These are phyloP conservation scores for Fusarium sp. DNA, from an alignment of 2,329 filamentous ascomycete genomes.

Conservation along the genomic window DNA sequence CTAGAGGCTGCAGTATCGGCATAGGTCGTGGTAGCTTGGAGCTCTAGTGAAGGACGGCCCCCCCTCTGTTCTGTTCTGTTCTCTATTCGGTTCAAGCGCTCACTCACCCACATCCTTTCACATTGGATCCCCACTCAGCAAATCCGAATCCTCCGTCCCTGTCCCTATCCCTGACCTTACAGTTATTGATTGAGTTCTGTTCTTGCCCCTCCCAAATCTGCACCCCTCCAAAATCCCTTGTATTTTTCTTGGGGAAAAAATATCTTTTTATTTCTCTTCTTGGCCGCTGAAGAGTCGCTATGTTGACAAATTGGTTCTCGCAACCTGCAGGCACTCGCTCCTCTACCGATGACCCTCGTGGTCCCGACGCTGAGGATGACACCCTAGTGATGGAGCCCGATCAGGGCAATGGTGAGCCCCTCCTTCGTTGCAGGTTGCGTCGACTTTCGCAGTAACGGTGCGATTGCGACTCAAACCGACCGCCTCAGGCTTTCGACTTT, in stretches of 20 bases:
- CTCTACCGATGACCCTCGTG: slow-evolving; percentile 65
- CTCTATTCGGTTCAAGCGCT: slow-evolving; percentile 31
- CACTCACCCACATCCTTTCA: slow-evolving; percentile 34
- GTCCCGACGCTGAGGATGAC: slow-evolving; percentile 67
- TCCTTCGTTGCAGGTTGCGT: slow-evolving; percentile 9
- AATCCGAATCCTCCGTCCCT: slow-evolving; percentile 37
- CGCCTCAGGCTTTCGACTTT: neutral
- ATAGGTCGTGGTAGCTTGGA: slow-evolving; percentile 19
- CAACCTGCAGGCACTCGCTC: slow-evolving; percentile 59
- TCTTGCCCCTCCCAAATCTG: slow-evolving; percentile 25
- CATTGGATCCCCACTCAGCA: slow-evolving; percentile 35
- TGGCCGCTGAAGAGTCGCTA: slow-evolving; percentile 38
- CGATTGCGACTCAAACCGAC: slow-evolving; percentile 1
- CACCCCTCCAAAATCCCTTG: slow-evolving; percentile 30
- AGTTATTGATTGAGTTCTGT: slow-evolving; percentile 17
- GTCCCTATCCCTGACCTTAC: slow-evolving; percentile 11
- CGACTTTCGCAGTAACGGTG: slow-evolving; percentile 13
- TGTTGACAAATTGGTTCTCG: slow-evolving; percentile 57
- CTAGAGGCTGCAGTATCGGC: neutral
- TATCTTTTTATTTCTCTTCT: neutral
- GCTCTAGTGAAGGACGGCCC: slow-evolving; percentile 28
- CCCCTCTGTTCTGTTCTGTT: slow-evolving; percentile 11
- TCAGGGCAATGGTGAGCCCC: slow-evolving; percentile 83
- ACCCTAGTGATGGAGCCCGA: slow-evolving; percentile 88
- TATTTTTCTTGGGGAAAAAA: neutral